Evolutionary conservation across 768 basidiomycete species (phyloP).

Genomic region (Boletus reticulatus): DNA sequence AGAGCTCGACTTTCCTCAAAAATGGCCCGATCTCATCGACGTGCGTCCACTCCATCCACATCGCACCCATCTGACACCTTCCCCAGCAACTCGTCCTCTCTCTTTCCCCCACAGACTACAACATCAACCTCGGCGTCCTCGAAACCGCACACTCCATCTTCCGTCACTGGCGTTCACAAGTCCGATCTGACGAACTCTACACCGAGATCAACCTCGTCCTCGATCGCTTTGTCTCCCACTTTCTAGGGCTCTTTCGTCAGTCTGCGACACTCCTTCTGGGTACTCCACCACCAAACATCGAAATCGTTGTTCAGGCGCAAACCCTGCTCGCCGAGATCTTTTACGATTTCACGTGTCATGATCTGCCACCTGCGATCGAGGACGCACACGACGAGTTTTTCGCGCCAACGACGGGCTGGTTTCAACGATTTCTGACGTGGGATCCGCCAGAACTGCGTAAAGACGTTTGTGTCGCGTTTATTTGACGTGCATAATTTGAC

Average conservation of each 20-base stretch:
- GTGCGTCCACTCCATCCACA: slow-evolving; percentile 47
- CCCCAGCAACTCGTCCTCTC: slow-evolving; percentile 84
- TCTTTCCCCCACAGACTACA: slow-evolving; percentile 77
- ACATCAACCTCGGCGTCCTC: slow-evolving; percentile 84
- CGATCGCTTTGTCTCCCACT: slow-evolving; percentile 76
- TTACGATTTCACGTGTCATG: slow-evolving; percentile 93
- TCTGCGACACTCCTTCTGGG: slow-evolving; percentile 53
- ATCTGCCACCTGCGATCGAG: slow-evolving; percentile 92
- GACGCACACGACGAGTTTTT: slow-evolving; percentile 86
- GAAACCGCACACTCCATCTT: slow-evolving; percentile 97
- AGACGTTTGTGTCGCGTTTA: slow-evolving; percentile 46
- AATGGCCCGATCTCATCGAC: slow-evolving; percentile 88
- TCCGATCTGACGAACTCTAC: slow-evolving; percentile 84
- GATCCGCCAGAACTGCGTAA: slow-evolving; percentile 63
- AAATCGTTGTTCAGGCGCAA: slow-evolving; percentile 68
- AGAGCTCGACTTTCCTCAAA: slow-evolving; percentile 83
- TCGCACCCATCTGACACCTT: slow-evolving; percentile 12
- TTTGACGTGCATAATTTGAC: slow-evolving; percentile 4
- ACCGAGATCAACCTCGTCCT: slow-evolving; percentile 91
- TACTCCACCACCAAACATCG: slow-evolving; percentile 38
- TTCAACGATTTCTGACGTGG: slow-evolving; percentile 82
- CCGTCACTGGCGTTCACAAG: slow-evolving; percentile 86
- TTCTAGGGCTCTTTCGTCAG: slow-evolving; percentile 78
- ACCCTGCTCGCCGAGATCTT: slow-evolving; percentile 82
- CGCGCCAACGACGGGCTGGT: slow-evolving; percentile 61